A percentile compares a stretch with the other conserved stretches of the same genome.
phyloP scores from a whole-genome alignment of 306 rosid genomes.

The Ammopiptanthus mongolicus region DNA sequence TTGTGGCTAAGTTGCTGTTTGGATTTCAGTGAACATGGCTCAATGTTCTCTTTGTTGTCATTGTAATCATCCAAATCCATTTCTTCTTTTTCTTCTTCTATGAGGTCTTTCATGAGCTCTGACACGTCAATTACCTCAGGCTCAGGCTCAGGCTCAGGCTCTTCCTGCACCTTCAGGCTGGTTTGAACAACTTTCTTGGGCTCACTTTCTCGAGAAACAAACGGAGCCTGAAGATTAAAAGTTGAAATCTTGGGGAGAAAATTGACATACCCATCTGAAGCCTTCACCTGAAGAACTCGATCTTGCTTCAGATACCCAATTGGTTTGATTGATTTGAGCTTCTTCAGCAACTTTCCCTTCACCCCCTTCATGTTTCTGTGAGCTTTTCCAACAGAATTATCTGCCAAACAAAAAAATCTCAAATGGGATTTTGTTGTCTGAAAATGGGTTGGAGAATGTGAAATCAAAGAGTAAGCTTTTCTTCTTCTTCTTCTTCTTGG shows the following conservation, averaged over 20 bases:
- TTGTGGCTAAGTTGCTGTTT: not conserved
- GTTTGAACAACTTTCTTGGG: conserved; percentile 18
- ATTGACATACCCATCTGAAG: conserved; percentile 51
- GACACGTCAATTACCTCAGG: conserved; percentile 40
- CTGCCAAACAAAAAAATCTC: not conserved
- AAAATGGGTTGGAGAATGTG: not conserved
- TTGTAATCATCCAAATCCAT: conserved; percentile 24
- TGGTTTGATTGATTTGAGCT: conserved; percentile 70
- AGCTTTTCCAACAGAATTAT: not conserved
- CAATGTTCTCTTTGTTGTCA: conserved; percentile 63
- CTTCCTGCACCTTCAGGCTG: conserved; percentile 15
- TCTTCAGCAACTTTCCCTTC: conserved; percentile 72
- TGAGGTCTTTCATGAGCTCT: conserved; percentile 53
- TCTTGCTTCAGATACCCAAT: conserved; percentile 53
- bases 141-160: conserved; percentile 28
- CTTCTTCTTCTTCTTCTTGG: not conserved
- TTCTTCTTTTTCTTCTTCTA: conserved; percentile 38
- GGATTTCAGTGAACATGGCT: conserved; percentile 23
- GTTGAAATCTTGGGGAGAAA: conserved; percentile 28
- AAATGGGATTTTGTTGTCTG: not conserved
- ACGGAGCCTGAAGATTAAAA: conserved; percentile 11
- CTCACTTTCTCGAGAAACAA: conserved; percentile 35
- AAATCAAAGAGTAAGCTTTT: not conserved
- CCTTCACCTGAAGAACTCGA: conserved; percentile 59
- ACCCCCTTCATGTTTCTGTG: conserved; percentile 47